A percentile compares a stretch with the other conserved stretches of the same genome.
Conservation (phyloP, 2,329 filamentous ascomycete species). For the Chrysoporthe cubensis region DNA sequence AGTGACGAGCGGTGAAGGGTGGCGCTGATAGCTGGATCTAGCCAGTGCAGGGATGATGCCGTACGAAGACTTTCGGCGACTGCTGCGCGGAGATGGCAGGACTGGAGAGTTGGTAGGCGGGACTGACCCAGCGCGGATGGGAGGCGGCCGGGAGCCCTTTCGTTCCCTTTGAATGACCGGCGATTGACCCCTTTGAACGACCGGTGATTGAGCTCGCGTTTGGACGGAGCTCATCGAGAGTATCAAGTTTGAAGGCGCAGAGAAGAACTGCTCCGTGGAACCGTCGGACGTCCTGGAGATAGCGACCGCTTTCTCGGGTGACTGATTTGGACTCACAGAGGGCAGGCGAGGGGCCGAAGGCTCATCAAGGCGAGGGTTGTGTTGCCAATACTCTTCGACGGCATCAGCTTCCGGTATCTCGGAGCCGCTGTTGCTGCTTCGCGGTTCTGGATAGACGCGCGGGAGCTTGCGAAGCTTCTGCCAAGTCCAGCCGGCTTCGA, state of each 20-base stretch:
- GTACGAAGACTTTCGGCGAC: slow-evolving; percentile 18
- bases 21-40: slow-evolving; percentile 39
- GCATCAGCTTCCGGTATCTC: slow-evolving; percentile 65
- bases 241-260: slow-evolving; percentile 37
- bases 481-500: slow-evolving; percentile 70
- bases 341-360: slow-evolving; percentile 49
- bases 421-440: slow-evolving; percentile 40
- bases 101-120: slow-evolving; percentile 44
- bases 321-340: slow-evolving; percentile 45
- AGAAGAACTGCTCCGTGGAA: slow-evolving; percentile 46
- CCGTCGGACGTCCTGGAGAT: slow-evolving; percentile 45
- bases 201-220: slow-evolving; percentile 46
- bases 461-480: slow-evolving; percentile 67
- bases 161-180: slow-evolving; percentile 44
- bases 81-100: slow-evolving; percentile 38
- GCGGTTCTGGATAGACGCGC: slow-evolving; percentile 55
- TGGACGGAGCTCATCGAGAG: slow-evolving; percentile 37
- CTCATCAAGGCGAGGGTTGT: slow-evolving; percentile 67
- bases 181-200: slow-evolving; percentile 43
- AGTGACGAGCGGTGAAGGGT: slow-evolving; percentile 42
- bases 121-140: slow-evolving; percentile 57
- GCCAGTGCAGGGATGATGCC: slow-evolving; percentile 6
- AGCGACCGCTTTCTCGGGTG: slow-evolving; percentile 31
- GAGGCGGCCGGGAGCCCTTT: slow-evolving; percentile 49
- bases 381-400: slow-evolving; percentile 69